phyloP scores from a whole-genome alignment of 352 stramenopile species.

The Pythium dissotocum region DNA sequence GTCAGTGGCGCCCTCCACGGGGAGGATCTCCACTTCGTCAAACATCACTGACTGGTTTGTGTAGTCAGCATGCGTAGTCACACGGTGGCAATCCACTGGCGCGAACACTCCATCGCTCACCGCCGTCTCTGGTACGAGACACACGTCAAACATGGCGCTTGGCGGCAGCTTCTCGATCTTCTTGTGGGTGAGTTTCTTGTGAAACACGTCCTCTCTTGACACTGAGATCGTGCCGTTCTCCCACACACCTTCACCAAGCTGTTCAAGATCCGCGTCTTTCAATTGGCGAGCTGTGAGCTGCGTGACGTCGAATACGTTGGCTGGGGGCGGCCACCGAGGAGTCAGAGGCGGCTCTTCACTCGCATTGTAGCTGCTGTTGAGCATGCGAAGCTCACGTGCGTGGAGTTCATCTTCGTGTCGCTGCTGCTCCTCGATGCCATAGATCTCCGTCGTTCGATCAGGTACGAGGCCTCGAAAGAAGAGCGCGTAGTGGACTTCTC shows the following conservation, averaged over 20 bases:
- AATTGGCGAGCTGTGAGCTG: slow-evolving; percentile 46
- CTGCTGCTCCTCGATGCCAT: slow-evolving; percentile 16
- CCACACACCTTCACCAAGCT: slow-evolving; percentile 65
- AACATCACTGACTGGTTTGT: slow-evolving; percentile 67
- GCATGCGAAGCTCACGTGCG: slow-evolving; percentile 4
- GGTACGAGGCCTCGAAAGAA: slow-evolving; percentile 59
- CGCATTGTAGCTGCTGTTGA: slow-evolving; percentile 17
- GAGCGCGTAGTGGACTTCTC: slow-evolving; percentile 74
- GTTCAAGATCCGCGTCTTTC: slow-evolving; percentile 54
- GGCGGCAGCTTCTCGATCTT: slow-evolving; percentile 60
- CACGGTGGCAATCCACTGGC: slow-evolving; percentile 38
- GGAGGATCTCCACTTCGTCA: slow-evolving; percentile 48
- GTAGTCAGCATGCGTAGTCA: slow-evolving; percentile 76
- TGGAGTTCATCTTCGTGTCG: slow-evolving; percentile 17
- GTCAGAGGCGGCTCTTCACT: slow-evolving; percentile 25
- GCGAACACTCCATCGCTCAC: slow-evolving; percentile 67
- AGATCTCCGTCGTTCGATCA: slow-evolving; percentile 16
- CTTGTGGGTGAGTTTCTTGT: slow-evolving; percentile 51
- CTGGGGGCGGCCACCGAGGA: slow-evolving; percentile 45
- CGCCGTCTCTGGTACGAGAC: slow-evolving; percentile 68
- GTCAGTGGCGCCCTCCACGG: slow-evolving; percentile 46
- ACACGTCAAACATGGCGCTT: slow-evolving; percentile 75
- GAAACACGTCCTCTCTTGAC: slow-evolving; percentile 64
- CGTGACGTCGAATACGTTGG: slow-evolving; percentile 46
- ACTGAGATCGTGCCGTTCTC: slow-evolving; percentile 76